These are phyloP conservation scores for Aspergillus biplanus DNA, from an alignment of 495 filamentous ascomycete species.

Conservation along the genomic window DNA sequence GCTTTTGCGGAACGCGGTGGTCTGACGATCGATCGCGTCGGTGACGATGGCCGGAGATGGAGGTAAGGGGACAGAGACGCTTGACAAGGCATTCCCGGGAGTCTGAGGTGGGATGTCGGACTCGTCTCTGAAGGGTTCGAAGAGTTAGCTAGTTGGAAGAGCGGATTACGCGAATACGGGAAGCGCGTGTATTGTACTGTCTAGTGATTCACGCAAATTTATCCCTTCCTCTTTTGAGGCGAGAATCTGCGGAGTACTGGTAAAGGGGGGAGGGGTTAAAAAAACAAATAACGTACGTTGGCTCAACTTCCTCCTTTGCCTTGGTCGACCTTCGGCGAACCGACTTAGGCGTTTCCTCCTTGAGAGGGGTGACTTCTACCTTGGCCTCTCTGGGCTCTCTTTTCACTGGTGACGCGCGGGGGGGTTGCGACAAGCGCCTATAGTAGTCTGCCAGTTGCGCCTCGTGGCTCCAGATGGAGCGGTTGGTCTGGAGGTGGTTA, in stretches of 20 bases:
- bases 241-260: too few relatives aligned
- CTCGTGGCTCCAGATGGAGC: slow-evolving; percentile 61
- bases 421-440: slow-evolving; percentile 57
- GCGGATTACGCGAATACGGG: background rate
- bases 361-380: slow-evolving; percentile 32
- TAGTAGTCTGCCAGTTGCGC: slow-evolving; percentile 76
- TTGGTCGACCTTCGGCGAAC: slow-evolving; percentile 38
- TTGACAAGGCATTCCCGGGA: slow-evolving; percentile 56
- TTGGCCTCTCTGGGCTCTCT: slow-evolving; percentile 46
- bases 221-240: too few relatives aligned
- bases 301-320: slow-evolving; percentile 45
- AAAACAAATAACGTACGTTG: slow-evolving; percentile 40
- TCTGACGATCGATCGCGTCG: slow-evolving; percentile 76
- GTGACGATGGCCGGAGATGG: slow-evolving; percentile 84
- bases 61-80: slow-evolving; percentile 53
- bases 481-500: slow-evolving; percentile 70
- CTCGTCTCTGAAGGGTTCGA: slow-evolving; percentile 32
- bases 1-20: slow-evolving; percentile 61
- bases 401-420: slow-evolving; percentile 75
- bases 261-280: background rate
- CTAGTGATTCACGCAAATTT: too few relatives aligned
- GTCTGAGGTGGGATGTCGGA: slow-evolving; percentile 33
- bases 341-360: slow-evolving; percentile 39
- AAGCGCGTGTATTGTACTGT: background rate
- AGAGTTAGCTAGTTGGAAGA: background rate